A percentile compares a stretch with the other conserved stretches of the same genome.
phyloP scores from a whole-genome alignment of 2,329 filamentous ascomycete species.

The Pseudohalonectria lignicola region DNA sequence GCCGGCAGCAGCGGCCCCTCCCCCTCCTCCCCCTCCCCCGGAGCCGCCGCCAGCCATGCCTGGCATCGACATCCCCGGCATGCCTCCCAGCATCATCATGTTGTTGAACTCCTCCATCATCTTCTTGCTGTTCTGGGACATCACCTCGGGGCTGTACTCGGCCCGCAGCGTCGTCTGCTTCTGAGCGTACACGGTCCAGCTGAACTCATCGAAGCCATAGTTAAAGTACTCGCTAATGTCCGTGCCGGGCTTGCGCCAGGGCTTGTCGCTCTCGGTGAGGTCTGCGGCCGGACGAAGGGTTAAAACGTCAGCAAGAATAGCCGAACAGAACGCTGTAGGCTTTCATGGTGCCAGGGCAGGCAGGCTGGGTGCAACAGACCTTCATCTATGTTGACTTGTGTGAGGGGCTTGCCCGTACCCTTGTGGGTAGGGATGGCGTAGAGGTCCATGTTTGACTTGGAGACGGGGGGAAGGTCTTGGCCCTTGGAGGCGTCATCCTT shows the following conservation, averaged over 20 bases:
- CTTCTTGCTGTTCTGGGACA: conserved; percentile 62
- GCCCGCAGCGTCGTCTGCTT: conserved; percentile 73
- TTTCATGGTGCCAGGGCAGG: conserved; percentile 1
- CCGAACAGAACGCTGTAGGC: neutral
- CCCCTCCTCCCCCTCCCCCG: conserved; percentile 19
- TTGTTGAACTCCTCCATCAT: conserved; percentile 60
- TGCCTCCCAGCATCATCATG: conserved; percentile 55
- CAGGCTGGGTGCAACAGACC: too few relatives aligned
- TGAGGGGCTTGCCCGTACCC: conserved; percentile 69
- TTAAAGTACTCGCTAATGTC: conserved; percentile 98
- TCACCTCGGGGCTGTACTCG: conserved; percentile 59
- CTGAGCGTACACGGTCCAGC: conserved; percentile 86
- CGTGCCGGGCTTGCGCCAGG: conserved; percentile 88
- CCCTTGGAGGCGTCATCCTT: conserved; percentile 26
- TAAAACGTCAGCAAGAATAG: conserved; percentile 5
- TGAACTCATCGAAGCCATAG: conserved; percentile 98
- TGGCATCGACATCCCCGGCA: conserved; percentile 27
- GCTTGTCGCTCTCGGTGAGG: conserved; percentile 74
- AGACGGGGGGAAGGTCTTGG: conserved; percentile 42
- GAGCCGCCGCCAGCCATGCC: conserved; percentile 19
- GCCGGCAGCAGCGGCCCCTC: conserved; percentile 17
- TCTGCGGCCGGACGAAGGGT: conserved; percentile 35
- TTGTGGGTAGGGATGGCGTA: conserved; percentile 73
- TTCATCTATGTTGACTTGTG: conserved; percentile 63
- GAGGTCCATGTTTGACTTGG: conserved; percentile 77